phyloP scores from a whole-genome alignment of 257 asterid genomes.

The Rehmannia glutinosa region DNA sequence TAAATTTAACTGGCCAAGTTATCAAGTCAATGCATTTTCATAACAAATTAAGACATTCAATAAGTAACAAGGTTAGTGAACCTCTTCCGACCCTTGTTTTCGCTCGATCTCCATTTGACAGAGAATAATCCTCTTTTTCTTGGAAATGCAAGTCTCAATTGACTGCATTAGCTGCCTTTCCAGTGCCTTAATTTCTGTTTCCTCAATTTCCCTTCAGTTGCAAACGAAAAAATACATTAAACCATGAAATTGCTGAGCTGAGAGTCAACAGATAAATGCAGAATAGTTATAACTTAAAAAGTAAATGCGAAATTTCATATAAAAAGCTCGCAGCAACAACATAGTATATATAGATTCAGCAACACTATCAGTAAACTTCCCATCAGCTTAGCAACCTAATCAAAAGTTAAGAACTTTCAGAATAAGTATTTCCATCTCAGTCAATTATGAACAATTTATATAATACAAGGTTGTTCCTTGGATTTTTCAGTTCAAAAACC shows the following conservation, averaged over 20 bases:
- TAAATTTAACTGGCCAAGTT: background rate
- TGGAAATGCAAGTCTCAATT: conserved; percentile 84
- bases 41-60: background rate
- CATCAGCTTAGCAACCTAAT: background rate
- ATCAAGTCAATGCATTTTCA: background rate
- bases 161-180: conserved; percentile 99
- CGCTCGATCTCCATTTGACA: conserved; percentile 85
- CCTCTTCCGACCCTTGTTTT: conserved; percentile 92
- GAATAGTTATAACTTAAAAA: conserved; percentile 10
- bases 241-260: conserved; percentile 10
- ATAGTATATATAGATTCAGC: background rate
- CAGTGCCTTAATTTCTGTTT: conserved; percentile 80
- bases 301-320: background rate
- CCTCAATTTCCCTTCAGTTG: conserved; percentile 84
- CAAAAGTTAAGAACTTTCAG: background rate
- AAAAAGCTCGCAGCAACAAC: background rate
- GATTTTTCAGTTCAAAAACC: background rate
- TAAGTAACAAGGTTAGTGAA: conserved; percentile 24
- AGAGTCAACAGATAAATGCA: background rate
- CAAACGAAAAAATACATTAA: background rate
- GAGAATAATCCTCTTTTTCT: conserved; percentile 93
- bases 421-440: background rate
- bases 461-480: background rate
- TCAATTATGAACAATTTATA: background rate
- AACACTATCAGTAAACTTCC: background rate